Base-by-base conservation (phyloP, 306 rosid species). In the Sechiopsis laciniata region DNA sequence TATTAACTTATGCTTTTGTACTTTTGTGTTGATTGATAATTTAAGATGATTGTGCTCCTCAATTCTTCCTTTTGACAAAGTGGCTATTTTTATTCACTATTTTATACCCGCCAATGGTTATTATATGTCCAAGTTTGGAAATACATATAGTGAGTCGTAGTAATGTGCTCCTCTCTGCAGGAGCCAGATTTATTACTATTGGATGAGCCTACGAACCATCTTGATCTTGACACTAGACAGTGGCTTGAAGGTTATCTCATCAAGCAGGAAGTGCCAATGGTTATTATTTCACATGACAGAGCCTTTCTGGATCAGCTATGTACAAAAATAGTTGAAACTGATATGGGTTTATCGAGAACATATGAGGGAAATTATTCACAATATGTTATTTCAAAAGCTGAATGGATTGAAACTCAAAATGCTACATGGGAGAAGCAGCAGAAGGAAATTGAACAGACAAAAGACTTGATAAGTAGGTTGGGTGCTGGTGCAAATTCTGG, bases 351-450 rank as follows among this genome's bases (percentile, higher is more conserved):
- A 24, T 81, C 96, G 73, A 87, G 94, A 74, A 94, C 96, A 10
- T 94, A 55, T 66, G 90, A 75, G 22, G 98, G 98, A 73, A 94
- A 94, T 76, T 94, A 94, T 86, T 94, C 98, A 7, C 81, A 89
- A 82, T 94, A 77, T 79, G 71, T 90, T 12, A 10, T 86, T 80
- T 83, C 93, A 61, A 94, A 82, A 80, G 97, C 92, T 55, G 84
- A 85, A 45, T 94, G 98, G 98, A 84, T 86, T 73, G 98, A 90
- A 82, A 71, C 90, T 71, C 97, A 94, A 80, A 74, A 86, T 81
- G 91, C 96, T 74, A 95, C 98, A 60, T 94, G 96, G 97, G 97
- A 87, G 84, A 94, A 94, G 89, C 97, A 94, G 88, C 97, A 94
- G 85, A 94, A 90, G 81, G 97, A 94, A 84, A 94, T 94, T 79